These are phyloP conservation scores for Debaryomyces fabryi DNA, from an alignment of 1,139 yeast species.

Conservation along the genomic window DNA sequence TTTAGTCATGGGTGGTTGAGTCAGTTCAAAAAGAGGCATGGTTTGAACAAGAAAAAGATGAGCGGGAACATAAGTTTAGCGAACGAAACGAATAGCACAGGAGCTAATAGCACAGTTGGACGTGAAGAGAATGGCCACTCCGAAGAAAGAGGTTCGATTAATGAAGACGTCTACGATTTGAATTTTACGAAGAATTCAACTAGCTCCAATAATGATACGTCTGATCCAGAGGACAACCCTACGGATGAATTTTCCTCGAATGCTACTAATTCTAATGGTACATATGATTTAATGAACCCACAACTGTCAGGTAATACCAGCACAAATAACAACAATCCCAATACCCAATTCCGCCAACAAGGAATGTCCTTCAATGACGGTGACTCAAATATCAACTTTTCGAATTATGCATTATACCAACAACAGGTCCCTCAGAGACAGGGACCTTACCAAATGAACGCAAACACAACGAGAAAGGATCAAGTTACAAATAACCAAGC, in stretches of 20 bases:
- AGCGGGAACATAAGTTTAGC: conserved; percentile 18
- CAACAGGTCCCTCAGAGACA: conserved; percentile 11
- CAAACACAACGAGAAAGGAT: background rate
- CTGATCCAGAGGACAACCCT: conserved; percentile 17
- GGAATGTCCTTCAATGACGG: conserved; percentile 29
- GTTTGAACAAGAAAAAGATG: conserved; percentile 46
- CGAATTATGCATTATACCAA: conserved; percentile 19
- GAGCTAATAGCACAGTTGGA: conserved; percentile 2
- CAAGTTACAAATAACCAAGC: conserved; percentile 7
- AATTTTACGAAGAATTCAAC: conserved; percentile 12
- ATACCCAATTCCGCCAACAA: conserved; percentile 29
- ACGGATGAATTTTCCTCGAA: conserved; percentile 14
- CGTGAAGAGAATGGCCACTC: background rate
- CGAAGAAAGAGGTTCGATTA: conserved; percentile 5
- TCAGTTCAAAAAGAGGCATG: conserved; percentile 62
- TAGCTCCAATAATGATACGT: conserved; percentile 10
- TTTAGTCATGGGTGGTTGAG: conserved; percentile 66
- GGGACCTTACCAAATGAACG: conserved; percentile 8
- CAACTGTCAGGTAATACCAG: conserved; percentile 15
- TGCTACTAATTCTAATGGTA: conserved; percentile 13
- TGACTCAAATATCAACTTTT: conserved; percentile 19
- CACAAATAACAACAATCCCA: conserved; percentile 11
- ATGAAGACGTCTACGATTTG: conserved; percentile 12
- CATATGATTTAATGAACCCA: conserved; percentile 31
- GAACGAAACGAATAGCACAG: conserved; percentile 7